A percentile compares a stretch with the other conserved stretches of the same genome.
These are phyloP conservation scores for Blastomyces gilchristii DNA, from an alignment of 2,329 filamentous ascomycete species.

Conservation along the genomic window DNA sequence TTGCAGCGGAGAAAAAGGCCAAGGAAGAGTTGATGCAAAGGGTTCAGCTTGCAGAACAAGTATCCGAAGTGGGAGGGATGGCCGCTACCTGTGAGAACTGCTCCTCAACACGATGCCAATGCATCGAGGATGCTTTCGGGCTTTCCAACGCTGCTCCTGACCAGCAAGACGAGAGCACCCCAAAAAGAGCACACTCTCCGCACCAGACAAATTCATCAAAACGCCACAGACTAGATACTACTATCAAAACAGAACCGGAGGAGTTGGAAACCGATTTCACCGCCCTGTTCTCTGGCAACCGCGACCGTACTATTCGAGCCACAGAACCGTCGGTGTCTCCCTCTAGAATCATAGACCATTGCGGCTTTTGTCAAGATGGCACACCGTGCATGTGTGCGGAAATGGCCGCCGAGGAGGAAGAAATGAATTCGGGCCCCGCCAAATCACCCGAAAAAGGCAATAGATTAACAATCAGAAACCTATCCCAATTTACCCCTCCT, in stretches of 20 bases:
- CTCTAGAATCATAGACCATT: slow-evolving; percentile 52
- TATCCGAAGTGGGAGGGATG: slow-evolving; percentile 27
- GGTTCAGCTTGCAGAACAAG: slow-evolving; percentile 21
- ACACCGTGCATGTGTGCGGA: slow-evolving; percentile 77
- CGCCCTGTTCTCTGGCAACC: slow-evolving; percentile 48
- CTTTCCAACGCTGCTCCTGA: slow-evolving; percentile 32
- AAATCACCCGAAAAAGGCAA: slow-evolving; percentile 35
- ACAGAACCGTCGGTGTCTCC: slow-evolving; percentile 24
- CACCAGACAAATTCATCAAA: slow-evolving; percentile 36
- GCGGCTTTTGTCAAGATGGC: slow-evolving; percentile 73
- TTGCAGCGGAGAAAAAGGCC: slow-evolving; percentile 37
- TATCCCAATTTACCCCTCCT: slow-evolving; percentile 43
- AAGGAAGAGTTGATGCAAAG: slow-evolving; percentile 36
- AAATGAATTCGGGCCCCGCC: slow-evolving; percentile 20
- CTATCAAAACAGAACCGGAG: slow-evolving; percentile 38
- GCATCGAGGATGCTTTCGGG: slow-evolving; percentile 47
- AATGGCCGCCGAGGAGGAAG: slow-evolving; percentile 39
- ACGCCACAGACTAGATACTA: slow-evolving; percentile 43
- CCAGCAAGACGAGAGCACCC: slow-evolving; percentile 22
- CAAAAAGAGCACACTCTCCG: slow-evolving; percentile 30
- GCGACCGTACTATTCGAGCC: slow-evolving; percentile 20
- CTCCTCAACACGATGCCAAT: slow-evolving; percentile 52
- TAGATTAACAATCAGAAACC: slow-evolving; percentile 38
- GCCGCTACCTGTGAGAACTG: slow-evolving; percentile 56
- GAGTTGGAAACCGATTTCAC: slow-evolving; percentile 67